A percentile compares a stretch with the other conserved stretches of the same genome.
Conservation (phyloP, 2,329 filamentous ascomycete species). For the Trichoderma afroharzianum region DNA sequence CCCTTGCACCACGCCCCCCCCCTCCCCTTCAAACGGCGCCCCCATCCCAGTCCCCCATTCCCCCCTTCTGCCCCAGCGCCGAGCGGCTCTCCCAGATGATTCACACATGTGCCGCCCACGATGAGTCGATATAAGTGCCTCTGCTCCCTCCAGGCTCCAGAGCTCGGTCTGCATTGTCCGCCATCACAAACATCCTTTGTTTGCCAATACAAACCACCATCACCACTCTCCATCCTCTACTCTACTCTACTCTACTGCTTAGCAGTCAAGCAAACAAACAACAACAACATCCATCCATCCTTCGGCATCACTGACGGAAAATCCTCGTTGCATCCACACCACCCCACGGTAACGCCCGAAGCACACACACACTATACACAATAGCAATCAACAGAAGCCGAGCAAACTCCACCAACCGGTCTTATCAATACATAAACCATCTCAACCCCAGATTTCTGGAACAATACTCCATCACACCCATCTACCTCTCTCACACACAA, state of each 20-base stretch:
- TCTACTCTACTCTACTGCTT: not conserved
- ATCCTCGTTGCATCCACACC: not conserved
- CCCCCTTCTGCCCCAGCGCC: constrained; percentile 15
- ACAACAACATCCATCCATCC: not conserved
- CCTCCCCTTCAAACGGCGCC: not conserved
- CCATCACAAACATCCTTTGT: constrained; percentile 9
- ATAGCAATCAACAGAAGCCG: not conserved
- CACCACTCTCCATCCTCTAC: not conserved
- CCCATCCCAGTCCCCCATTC: constrained; percentile 1
- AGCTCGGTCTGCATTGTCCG: constrained; percentile 5
- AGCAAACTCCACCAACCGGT: not conserved
- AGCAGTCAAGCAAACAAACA: not conserved
- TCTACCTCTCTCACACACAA: not conserved
- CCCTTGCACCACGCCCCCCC: constrained; percentile 10
- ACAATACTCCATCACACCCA: not conserved
- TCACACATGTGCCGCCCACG: constrained; percentile 24
- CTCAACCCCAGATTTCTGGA: constrained; percentile 12
- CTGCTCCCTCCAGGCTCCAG: constrained; percentile 15
- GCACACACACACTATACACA: not conserved
- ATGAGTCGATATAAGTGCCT: constrained; percentile 22
- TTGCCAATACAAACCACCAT: not conserved
- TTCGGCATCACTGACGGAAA: not conserved
- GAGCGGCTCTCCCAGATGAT: constrained; percentile 12
- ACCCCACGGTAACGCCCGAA: constrained; percentile 3
- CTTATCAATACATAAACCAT: not conserved